Percentiles rank a stretch among this genome's conserved stretches.
phyloP scores from a whole-genome alignment of 805 yeast species.

The Alloascoidea hylecoeti region DNA sequence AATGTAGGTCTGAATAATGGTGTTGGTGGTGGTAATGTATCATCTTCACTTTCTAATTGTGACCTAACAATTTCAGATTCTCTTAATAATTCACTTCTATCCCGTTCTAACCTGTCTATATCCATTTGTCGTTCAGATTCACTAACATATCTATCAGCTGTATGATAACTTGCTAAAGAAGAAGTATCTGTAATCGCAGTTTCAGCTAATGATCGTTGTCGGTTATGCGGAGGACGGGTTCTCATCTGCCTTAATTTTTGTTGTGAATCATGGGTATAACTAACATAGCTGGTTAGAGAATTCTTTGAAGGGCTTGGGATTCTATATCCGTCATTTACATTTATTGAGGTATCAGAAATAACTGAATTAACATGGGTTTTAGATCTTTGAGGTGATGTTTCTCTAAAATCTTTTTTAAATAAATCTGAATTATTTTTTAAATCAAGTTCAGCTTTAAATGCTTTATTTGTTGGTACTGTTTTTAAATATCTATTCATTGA shows the following conservation, averaged over 20 bases:
- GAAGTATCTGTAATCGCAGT: conserved; percentile 1
- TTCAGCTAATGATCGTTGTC: not conserved
- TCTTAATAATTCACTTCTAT: not conserved
- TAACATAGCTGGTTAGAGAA: too few relatives aligned
- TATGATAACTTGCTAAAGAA: not conserved
- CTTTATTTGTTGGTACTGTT: not conserved
- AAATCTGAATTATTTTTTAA: too few relatives aligned
- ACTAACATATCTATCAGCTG: not conserved
- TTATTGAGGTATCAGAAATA: not conserved
- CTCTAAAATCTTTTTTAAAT: too few relatives aligned
- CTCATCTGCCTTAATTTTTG: too few relatives aligned
- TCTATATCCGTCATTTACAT: not conserved
- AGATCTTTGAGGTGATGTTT: too few relatives aligned
- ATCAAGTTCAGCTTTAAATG: too few relatives aligned
- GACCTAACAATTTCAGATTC: not conserved
- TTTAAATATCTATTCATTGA: not conserved
- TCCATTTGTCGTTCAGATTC: not conserved
- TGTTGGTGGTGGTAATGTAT: too few relatives aligned
- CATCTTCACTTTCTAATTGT: not conserved
- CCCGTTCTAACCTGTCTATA: not conserved
- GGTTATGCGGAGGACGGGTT: not conserved
- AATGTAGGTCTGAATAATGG: too few relatives aligned
- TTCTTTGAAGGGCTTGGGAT: not conserved
- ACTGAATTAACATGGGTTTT: too few relatives aligned
- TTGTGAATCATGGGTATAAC: too few relatives aligned